phyloP scores from a whole-genome alignment of 495 filamentous ascomycete genomes.

The Bacidia rubella region DNA sequence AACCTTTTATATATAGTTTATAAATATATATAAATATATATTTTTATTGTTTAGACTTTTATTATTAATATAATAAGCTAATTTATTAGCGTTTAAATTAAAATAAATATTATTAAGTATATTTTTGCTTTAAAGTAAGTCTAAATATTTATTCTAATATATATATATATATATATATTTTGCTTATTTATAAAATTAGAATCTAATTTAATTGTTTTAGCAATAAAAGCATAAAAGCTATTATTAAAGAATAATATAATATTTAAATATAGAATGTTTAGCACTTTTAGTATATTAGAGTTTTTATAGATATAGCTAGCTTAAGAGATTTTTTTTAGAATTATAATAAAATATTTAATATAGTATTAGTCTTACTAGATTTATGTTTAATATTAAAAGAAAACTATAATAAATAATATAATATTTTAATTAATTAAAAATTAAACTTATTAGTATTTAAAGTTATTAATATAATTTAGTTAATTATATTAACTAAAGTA shows the following conservation, averaged over 20 bases:
- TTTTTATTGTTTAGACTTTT: not conserved
- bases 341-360: not conserved
- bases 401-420: slow-evolving; percentile 2
- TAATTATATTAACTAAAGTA: no score
- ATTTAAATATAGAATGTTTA: not conserved
- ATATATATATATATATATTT: not conserved
- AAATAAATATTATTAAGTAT: not conserved
- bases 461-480: slow-evolving; percentile 1
- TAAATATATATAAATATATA: not conserved
- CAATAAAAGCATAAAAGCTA: not conserved
- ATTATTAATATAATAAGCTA: not conserved
- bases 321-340: not conserved
- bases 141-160: not conserved
- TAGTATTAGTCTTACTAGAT: not conserved
- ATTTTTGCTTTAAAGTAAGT: not conserved
- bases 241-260: not conserved
- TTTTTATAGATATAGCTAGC: no score
- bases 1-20: not conserved
- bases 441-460: slow-evolving; percentile 4
- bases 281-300: no score
- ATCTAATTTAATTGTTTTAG: no score
- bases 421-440: not conserved
- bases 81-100: not conserved
- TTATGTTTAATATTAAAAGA: slow-evolving; percentile 1
- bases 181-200: not conserved